phyloP scores from a whole-genome alignment of 2,329 filamentous ascomycete genomes.

The Akanthomyces lecanii region DNA sequence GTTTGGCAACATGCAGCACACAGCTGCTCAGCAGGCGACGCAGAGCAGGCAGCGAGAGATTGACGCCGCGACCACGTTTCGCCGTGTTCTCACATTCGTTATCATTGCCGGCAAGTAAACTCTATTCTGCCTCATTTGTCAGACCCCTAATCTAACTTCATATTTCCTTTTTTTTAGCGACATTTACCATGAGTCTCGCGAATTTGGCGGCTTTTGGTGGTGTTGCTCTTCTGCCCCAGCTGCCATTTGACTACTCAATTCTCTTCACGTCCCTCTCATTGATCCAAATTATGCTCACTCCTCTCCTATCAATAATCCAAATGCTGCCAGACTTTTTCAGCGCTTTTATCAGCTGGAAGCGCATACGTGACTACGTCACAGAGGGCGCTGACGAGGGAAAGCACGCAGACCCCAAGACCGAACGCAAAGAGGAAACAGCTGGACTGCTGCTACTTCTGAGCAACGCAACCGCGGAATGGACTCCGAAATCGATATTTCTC shows the following conservation, averaged over 20 bases:
- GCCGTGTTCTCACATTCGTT: not conserved
- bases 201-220: not conserved
- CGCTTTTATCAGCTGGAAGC: conserved; percentile 2
- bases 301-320: not conserved
- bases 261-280: not conserved
- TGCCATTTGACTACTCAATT: not conserved
- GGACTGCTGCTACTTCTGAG: not conserved
- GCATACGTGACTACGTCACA: not conserved
- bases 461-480: not conserved
- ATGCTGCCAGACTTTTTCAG: conserved; percentile 4
- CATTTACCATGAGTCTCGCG: not conserved
- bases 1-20: not conserved
- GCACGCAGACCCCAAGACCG: not conserved
- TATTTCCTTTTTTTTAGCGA: not conserved
- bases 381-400: no score
- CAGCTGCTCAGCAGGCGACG: not conserved
- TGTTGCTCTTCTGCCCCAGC: not conserved
- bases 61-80: not conserved
- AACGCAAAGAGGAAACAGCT: not conserved
- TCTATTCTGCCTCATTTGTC: not conserved
- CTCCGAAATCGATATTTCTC: not conserved
- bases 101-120: not conserved
- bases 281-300: conserved; percentile 4
- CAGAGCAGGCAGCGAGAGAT: not conserved
- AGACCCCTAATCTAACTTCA: not conserved